Conservation (phyloP, 257 asterid species). For the Fraxinus americana region DNA sequence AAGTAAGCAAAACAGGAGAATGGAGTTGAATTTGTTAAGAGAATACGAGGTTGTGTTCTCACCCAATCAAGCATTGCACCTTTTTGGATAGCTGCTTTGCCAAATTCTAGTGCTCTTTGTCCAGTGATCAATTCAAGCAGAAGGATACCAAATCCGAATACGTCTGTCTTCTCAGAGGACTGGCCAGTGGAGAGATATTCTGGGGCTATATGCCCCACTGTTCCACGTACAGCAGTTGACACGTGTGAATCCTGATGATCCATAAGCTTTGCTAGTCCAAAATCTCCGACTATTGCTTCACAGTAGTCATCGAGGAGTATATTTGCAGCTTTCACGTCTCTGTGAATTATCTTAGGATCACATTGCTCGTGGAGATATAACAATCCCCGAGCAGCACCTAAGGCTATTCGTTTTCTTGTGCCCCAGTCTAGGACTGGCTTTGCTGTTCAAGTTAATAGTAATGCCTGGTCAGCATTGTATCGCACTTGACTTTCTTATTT, state of each 20-base stretch:
- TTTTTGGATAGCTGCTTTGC: constrained; percentile 80
- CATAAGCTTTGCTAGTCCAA: constrained; percentile 92
- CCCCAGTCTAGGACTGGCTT: constrained; percentile 91
- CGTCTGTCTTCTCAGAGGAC: constrained; percentile 97
- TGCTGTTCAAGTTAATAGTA: constrained; percentile 41
- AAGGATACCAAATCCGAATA: constrained; percentile 92
- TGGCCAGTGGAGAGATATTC: constrained; percentile 98
- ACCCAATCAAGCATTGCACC: constrained; percentile 99
- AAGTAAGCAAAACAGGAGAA: background rate
- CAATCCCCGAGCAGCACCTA: constrained; percentile 93
- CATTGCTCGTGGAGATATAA: constrained; percentile 95
- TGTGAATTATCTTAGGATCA: constrained; percentile 95
- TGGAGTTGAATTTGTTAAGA: background rate
- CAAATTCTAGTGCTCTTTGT: constrained; percentile 79
- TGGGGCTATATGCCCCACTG: constrained; percentile 97
- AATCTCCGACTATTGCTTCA: constrained; percentile 98
- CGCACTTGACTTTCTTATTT: too few species aligned
- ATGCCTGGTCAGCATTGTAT: background rate
- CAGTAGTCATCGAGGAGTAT: constrained; percentile 84
- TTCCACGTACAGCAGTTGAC: constrained; percentile 96
- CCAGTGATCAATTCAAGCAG: constrained; percentile 95
- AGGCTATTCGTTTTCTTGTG: constrained; percentile 79
- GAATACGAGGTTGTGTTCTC: constrained; percentile 27
- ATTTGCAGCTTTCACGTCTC: constrained; percentile 98
- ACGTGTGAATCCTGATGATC: constrained; percentile 95